Percentiles rank a stretch among this genome's conserved stretches.
phyloP scores from a whole-genome alignment of 495 filamentous ascomycete species.

The Niebla homalea region DNA sequence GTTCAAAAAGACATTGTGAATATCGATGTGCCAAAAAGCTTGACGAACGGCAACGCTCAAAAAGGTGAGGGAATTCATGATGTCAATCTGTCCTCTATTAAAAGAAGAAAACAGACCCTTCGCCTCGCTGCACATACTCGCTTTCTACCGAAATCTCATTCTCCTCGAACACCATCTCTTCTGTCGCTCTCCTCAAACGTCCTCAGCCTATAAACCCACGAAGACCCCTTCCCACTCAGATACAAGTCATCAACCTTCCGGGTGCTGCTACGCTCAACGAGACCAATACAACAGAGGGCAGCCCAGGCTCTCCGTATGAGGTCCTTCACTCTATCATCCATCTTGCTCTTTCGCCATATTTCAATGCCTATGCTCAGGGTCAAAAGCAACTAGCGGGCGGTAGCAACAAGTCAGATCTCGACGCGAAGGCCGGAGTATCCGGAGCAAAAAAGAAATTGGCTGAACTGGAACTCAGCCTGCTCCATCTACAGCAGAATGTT shows the following conservation, averaged over 20 bases:
- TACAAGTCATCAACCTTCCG: constrained; percentile 84
- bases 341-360: constrained; percentile 78
- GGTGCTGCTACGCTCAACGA: constrained; percentile 54
- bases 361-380: constrained; percentile 82
- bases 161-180: constrained; percentile 64
- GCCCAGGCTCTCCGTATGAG: constrained; percentile 73
- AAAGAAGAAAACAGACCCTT: constrained; percentile 1
- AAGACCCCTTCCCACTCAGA: constrained; percentile 66
- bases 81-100: background rate
- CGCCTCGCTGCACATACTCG: constrained; percentile 50
- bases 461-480: constrained; percentile 76
- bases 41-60: constrained; percentile 31
- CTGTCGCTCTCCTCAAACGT: constrained; percentile 79
- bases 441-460: constrained; percentile 91
- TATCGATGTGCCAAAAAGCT: constrained; percentile 38
- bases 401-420: constrained; percentile 62
- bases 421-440: constrained; percentile 87
- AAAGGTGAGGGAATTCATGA: constrained; percentile 6
- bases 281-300: constrained; percentile 49
- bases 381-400: constrained; percentile 54
- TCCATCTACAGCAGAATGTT: constrained; percentile 91
- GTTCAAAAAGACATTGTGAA: constrained; percentile 67
- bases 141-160: constrained; percentile 71
- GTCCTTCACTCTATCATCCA: constrained; percentile 79
- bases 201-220: constrained; percentile 71